These are phyloP conservation scores for Sarocladiaceae sp. DNA, from an alignment of 2,329 filamentous ascomycete species.

Conservation along the genomic window DNA sequence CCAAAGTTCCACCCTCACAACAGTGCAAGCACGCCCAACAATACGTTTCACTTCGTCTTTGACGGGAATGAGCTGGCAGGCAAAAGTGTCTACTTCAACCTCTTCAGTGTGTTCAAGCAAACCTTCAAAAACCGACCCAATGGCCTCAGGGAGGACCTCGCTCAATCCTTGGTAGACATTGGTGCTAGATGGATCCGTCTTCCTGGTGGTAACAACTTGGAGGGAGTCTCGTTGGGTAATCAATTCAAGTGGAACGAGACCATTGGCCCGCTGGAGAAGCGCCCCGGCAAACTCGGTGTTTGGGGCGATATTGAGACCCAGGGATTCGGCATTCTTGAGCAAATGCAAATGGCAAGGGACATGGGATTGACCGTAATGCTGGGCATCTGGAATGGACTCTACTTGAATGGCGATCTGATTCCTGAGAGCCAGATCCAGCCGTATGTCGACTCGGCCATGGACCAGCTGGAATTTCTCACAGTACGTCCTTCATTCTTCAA, in stretches of 20 bases:
- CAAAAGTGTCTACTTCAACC: neutral
- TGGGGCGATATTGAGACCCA: slow-evolving; percentile 41
- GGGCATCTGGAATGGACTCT: slow-evolving; percentile 3
- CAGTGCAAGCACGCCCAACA: neutral
- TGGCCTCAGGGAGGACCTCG: slow-evolving; percentile 9
- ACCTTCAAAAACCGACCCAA: slow-evolving; percentile 10
- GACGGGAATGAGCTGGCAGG: neutral
- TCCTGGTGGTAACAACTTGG: slow-evolving; percentile 11
- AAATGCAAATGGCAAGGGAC: slow-evolving; percentile 27
- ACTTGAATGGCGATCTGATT: slow-evolving; percentile 32
- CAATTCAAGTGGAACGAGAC: slow-evolving; percentile 33
- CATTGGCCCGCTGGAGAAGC: slow-evolving; percentile 31
- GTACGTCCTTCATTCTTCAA: too few relatives aligned
- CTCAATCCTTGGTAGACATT: slow-evolving; percentile 4
- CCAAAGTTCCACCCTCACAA: neutral
- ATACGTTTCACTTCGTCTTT: slow-evolving; percentile 3
- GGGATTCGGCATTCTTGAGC: slow-evolving; percentile 47
- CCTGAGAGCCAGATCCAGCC: slow-evolving; percentile 36
- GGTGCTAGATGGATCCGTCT: slow-evolving; percentile 5
- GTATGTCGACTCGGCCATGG: slow-evolving; percentile 42
- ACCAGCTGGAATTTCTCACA: slow-evolving; percentile 49
- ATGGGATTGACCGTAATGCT: neutral
- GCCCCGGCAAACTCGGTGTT: slow-evolving; percentile 30
- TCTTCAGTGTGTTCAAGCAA: slow-evolving; percentile 9
- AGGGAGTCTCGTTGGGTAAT: neutral